Evolutionary conservation across 176 grass and related monocot genomes (phyloP).

Genomic region (Oryza rufipogon): DNA sequence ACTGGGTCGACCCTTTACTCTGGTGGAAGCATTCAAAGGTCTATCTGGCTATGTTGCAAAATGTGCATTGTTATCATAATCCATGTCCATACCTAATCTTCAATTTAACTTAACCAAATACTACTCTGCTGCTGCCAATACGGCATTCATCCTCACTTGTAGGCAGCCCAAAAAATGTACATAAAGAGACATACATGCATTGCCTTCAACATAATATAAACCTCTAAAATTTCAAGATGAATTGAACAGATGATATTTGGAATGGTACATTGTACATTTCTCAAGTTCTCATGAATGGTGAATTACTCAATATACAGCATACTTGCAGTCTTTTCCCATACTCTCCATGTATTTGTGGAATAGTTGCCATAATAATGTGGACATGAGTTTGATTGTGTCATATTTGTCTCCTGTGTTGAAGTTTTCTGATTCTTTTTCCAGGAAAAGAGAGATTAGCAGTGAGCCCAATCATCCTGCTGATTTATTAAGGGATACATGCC

Average conservation of each 20-base stretch:
- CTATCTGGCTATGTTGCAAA: conserved; percentile 12
- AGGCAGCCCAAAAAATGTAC: background rate
- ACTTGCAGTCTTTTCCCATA: background rate
- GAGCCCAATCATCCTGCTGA: conserved; percentile 23
- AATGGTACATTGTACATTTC: conserved; percentile 2
- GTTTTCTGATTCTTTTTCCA: conserved; percentile 36
- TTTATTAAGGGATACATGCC: conserved; percentile 30
- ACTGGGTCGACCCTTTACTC: conserved; percentile 44
- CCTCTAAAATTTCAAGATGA: background rate
- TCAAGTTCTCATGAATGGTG: conserved; percentile 3
- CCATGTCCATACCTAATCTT: background rate
- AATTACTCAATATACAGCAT: conserved; percentile 12
- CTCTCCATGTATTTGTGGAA: background rate
- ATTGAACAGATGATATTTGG: background rate
- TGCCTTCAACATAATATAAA: background rate
- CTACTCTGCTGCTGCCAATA: background rate
- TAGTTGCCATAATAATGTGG: background rate
- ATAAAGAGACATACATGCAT: background rate
- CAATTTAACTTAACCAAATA: conserved; percentile 24
- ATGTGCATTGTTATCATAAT: conserved; percentile 18
- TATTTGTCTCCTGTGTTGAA: conserved; percentile 15
- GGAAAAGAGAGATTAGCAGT: conserved; percentile 19
- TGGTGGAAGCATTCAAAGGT: conserved; percentile 39
- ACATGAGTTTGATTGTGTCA: conserved; percentile 14
- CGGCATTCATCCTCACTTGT: background rate